Base-by-base conservation (phyloP, 768 basidiomycete species). In the Bullera alba region DNA sequence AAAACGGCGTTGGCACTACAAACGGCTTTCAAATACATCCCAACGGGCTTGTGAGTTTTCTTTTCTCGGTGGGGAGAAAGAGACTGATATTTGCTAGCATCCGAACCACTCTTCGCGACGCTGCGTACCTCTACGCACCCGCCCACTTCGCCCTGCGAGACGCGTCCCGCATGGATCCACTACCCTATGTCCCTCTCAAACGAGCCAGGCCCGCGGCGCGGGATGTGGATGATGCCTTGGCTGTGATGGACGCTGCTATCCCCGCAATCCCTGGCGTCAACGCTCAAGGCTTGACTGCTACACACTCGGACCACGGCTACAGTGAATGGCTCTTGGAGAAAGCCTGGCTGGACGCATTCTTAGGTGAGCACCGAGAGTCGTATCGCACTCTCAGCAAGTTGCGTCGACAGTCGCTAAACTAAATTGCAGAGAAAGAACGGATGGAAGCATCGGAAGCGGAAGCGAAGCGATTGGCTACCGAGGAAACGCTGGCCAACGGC, bases 241-340 rank as follows among this genome's bases (percentile, higher is more conserved):
- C n/a, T n/a, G n/a, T n/a, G n/a, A n/a, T n/a, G n/a, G n/a, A n/a
- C n/a, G n/a, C n/a, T n/a, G n/a, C n/a, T n/a, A n/a, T n/a, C n/a
- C n/a, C n/a, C n/a, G n/a, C n/a, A n/a, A n/a, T n/a, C n/a, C n/a
- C n/a, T n/a, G n/a, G n/a, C n/a, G n/a, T n/a, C n/a, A n/a, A n/a
- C n/a, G n/a, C n/a, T n/a, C n/a, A n/a, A n/a, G n/a, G n/a, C n/a
- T n/a, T n/a, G n/a, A n/a, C n/a, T n/a, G n/a, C n/a, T n/a, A n/a
- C n/a, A n/a, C n/a, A n/a, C n/a, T n/a, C 12, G 37, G 37, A 39
- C 30, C 32, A 8, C 22, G 50, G 43, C 46, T 78, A 81, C 50
- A 71, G 67, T 0, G 79, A 79, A 48, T 80, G 82, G 42, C 74
- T 77, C 19, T 28, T 19, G 10, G 67, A 69, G 32, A 28, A 53